Percentiles rank a stretch among this genome's conserved stretches.
phyloP scores from a whole-genome alignment of 1,284 basidiomycete species.

The Sphaerobolus stellatus region DNA sequence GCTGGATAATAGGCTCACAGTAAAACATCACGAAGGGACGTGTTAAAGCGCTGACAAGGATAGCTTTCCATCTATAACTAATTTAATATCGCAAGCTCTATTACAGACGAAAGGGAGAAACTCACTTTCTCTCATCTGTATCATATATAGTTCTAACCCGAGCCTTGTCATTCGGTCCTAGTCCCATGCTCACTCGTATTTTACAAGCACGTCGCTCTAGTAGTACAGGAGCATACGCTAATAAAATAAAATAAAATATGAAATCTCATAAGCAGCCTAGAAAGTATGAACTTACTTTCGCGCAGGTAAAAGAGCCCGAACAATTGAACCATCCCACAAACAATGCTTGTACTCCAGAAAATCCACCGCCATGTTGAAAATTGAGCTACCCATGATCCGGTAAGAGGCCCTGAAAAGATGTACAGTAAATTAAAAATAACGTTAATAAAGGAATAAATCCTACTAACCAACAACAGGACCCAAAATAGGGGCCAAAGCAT shows the following conservation, averaged over 20 bases:
- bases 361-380: slow-evolving; percentile 67
- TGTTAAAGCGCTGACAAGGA: slow-evolving; percentile 38
- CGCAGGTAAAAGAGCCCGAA: slow-evolving; percentile 57
- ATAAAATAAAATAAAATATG: background rate
- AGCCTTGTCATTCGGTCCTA: slow-evolving; percentile 42
- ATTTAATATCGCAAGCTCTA: slow-evolving; percentile 6
- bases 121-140: slow-evolving; percentile 43
- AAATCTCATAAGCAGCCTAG: background rate
- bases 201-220: slow-evolving; percentile 56
- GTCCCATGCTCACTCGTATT: slow-evolving; percentile 45
- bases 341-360: slow-evolving; percentile 63
- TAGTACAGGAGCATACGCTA: slow-evolving; percentile 63
- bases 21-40: slow-evolving; percentile 47
- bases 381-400: slow-evolving; percentile 53
- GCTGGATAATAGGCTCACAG: slow-evolving; percentile 46
- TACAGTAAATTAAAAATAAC: background rate
- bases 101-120: slow-evolving; percentile 9
- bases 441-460: background rate
- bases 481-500: slow-evolving; percentile 56
- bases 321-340: slow-evolving; percentile 48
- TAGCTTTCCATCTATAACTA: slow-evolving; percentile 33
- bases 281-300: slow-evolving; percentile 58
- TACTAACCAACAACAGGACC: slow-evolving; percentile 58
- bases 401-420: slow-evolving; percentile 44
- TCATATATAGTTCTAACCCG: slow-evolving; percentile 48